These are phyloP conservation scores for Microcyclospora tardicrescens DNA, from an alignment of 2,329 filamentous ascomycete species.

Conservation along the genomic window DNA sequence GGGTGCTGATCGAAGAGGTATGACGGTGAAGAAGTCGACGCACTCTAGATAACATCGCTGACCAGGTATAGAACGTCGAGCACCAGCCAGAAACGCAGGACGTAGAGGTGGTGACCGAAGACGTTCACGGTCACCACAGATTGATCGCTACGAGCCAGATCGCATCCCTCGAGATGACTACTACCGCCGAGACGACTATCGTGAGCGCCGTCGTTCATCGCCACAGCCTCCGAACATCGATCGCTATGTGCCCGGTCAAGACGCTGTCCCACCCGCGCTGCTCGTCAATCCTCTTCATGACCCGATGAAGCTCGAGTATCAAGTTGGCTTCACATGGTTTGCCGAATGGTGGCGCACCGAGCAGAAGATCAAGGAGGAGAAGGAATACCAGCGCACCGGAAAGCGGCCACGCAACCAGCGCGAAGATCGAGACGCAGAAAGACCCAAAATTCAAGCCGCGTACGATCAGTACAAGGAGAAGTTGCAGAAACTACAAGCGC, in stretches of 20 bases:
- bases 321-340: conserved; percentile 76
- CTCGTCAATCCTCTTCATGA: conserved; percentile 57
- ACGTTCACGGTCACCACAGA: conserved; percentile 57
- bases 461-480: conserved; percentile 56
- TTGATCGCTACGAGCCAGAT: conserved; percentile 67
- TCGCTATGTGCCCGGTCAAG: conserved; percentile 69
- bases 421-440: conserved; percentile 68
- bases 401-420: conserved; percentile 52
- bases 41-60: conserved; percentile 2
- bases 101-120: conserved; percentile 41
- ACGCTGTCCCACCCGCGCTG: conserved; percentile 31
- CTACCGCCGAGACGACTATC: conserved; percentile 49
- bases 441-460: conserved; percentile 59
- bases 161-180: conserved; percentile 55
- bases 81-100: conserved; percentile 18
- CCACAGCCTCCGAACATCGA: conserved; percentile 58
- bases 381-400: conserved; percentile 56
- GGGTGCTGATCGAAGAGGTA: too few species aligned
- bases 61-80: conserved; percentile 10
- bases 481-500: conserved; percentile 48
- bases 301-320: conserved; percentile 59
- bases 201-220: conserved; percentile 48
- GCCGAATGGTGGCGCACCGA: conserved; percentile 78
- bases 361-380: conserved; percentile 70
- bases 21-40: too few species aligned